A percentile compares a stretch with the other conserved stretches of the same genome.
These are phyloP conservation scores for Syncephalastrum contaminatum DNA, from an alignment of 371 early-diverging fungal genomes.

Conservation along the genomic window DNA sequence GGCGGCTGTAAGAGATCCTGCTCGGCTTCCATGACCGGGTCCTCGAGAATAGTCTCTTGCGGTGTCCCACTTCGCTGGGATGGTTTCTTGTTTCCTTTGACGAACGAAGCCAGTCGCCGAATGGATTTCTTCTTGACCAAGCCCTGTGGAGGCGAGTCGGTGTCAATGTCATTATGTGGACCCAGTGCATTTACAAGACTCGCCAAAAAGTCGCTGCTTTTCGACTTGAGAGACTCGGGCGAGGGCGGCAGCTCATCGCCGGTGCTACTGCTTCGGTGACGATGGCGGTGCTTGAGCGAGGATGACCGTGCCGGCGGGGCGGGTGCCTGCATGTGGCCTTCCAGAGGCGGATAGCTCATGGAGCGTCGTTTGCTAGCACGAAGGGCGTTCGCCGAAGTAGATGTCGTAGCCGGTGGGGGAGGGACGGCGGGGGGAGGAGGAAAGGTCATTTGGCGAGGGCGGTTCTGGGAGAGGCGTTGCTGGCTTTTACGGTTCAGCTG, in stretches of 20 bases:
- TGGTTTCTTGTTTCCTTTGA: constrained; percentile 17
- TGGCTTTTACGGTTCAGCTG: constrained; percentile 5
- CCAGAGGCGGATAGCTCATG: constrained; percentile 14
- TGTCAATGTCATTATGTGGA: not conserved
- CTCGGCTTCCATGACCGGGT: too few relatives aligned
- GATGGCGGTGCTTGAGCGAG: constrained; percentile 17
- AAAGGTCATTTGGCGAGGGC: constrained; percentile 20
- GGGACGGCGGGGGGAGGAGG: constrained; percentile 23
- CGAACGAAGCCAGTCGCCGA: constrained; percentile 25
- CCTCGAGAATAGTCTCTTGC: not conserved
- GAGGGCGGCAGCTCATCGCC: not conserved
- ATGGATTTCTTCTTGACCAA: constrained; percentile 15
- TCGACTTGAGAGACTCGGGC: constrained; percentile 13
- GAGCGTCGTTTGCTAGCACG: constrained; percentile 14
- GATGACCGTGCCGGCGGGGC: constrained; percentile 25
- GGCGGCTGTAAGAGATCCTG: constrained; percentile 1
- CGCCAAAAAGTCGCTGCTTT: constrained; percentile 13
- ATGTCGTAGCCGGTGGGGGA: constrained; percentile 8
- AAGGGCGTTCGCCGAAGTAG: not conserved
- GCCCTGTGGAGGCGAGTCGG: constrained; percentile 2
- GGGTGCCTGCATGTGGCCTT: constrained; percentile 6
- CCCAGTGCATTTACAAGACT: constrained; percentile 11
- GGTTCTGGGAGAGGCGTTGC: constrained; percentile 9
- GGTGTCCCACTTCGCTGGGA: not conserved
- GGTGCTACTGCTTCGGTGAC: constrained; percentile 1